Percentiles rank a stretch among this genome's conserved stretches.
Conservation (phyloP, 148 eudicot genomes). For the Tetragonia tetragonoides region DNA sequence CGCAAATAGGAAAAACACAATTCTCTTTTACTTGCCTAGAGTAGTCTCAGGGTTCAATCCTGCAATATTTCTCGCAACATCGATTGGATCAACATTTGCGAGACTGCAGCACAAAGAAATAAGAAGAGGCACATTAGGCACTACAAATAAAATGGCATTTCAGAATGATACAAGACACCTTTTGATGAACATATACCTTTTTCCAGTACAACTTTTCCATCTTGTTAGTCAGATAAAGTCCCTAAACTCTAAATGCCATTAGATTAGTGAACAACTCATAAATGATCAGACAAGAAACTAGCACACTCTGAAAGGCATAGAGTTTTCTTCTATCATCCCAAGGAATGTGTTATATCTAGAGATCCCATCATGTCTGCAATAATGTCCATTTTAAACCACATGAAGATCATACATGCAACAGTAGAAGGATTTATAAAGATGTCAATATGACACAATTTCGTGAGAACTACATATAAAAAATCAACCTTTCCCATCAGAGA, state of each 20-base stretch:
- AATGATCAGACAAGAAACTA: background rate
- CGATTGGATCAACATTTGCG: constrained; percentile 98
- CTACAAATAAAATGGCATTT: background rate
- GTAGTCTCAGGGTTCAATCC: constrained; percentile 97
- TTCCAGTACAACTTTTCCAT: background rate
- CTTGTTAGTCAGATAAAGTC: background rate
- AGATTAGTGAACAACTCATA: background rate
- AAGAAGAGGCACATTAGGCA: constrained; percentile 16
- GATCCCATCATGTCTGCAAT: background rate
- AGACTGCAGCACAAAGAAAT: constrained; percentile 51
- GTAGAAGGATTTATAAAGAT: background rate
- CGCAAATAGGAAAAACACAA: constrained; percentile 7
- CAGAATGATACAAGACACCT: background rate
- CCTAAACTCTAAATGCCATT: background rate
- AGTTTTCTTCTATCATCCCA: background rate
- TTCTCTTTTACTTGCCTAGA: constrained; percentile 46
- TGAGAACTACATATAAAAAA: background rate
- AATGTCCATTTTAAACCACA: background rate
- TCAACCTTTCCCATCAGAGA: background rate
- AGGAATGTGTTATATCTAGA: background rate
- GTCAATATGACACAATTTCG: background rate
- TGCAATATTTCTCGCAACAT: constrained; percentile 76
- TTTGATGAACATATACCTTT: background rate
- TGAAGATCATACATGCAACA: background rate
- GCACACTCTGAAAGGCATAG: background rate